Evolutionary conservation across 805 yeast species (phyloP), one percentile per base, ranked within the genome.

Genomic region (Wickerhamiella lipophila): DNA sequence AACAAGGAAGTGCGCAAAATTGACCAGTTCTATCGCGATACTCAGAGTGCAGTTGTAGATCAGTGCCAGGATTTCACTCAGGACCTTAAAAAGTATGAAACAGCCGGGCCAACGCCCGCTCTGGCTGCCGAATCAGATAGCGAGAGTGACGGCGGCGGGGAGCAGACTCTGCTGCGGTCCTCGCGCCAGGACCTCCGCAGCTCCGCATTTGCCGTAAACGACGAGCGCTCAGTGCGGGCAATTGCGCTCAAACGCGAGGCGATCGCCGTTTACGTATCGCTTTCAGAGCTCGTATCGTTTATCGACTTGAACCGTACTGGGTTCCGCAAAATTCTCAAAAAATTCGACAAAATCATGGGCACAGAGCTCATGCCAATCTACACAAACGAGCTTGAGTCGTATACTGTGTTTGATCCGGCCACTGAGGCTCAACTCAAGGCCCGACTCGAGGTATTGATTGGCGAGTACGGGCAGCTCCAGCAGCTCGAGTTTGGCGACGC

Each of bases 281-380:
- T 87, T 18, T 81, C 88, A 6, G 97, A 89, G 64, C 71, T 89
- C 55, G 78, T 82, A 57, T 84, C 95, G 9, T 89, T 68, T 61
- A 72, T 83, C 46, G 95, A 87, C 59, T 70, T 92, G 55, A 89
- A 89, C 69, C 75, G 73, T 55, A 84, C 94, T 21, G 97, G 96
- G 2, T 84, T 89, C 64, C 75, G 83, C 46, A 89, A 89, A 65
- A 88, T 89, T 38, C 72, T 87, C 55, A 89, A 89, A 64, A 89
- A 89, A 65, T 92, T 85, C 63, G 96, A 92, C 66, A 89, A 89
- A 63, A 78, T 84, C 9, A 68, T 85, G 55, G 74, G 75, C 51
- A 76, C 83, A 34, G 63, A 74, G 23, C 67, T 83, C 35, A 79
- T 79, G 57, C 67, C 67, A n/a, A 70, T 68, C 23, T 86, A 83